Evolutionary conservation across 768 basidiomycete species (phyloP), one percentile per base, ranked within the genome.

Genomic region (Mycena rosella): DNA sequence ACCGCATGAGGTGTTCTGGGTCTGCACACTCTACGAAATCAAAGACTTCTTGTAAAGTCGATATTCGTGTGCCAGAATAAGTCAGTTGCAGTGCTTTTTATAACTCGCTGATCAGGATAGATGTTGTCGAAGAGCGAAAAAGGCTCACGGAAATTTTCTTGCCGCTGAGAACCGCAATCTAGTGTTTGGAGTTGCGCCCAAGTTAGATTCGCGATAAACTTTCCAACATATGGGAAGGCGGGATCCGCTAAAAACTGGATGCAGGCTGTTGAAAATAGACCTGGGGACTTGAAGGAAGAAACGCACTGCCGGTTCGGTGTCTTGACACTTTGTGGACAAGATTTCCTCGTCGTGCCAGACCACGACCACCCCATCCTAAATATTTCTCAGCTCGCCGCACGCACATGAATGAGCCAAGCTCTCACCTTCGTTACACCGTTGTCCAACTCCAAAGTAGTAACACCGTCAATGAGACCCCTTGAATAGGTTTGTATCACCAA

Each of bases 261-360:
- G 17, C 51, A 34, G 5, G 45, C 66, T 69, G 58, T 57, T 60
- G 5, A 4, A 18, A 40, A 63, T 58, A 5, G 40, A 29, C 29
- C 30, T 32, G 14, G 30, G 38, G 13, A 27, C 20, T 27, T 15
- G 45, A 30, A 61, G 47, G 72, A 51, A 55, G 54, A 9, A 9
- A 78, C 83, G 73, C 73, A 93, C 91, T 40, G 76, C 88, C 51
- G 93, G 90, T 18, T 67, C 72, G 2, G 92, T 94, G 75, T 95
- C 93, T 26, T 74, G 71, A 76, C 93, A 94, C 76, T 94, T 95
- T 36, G 81, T 82, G 5, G 86, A 70, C 3, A 78, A 75, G 67
- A 95, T 91, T 47, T 80, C 79, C 77, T 89, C 88, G 77, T 95
- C 93, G 72, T 95, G 93, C 91, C 91, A 94, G 17, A 95, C 91